Conservation (phyloP, 2,329 filamentous ascomycete species). For the Monilinia polystroma region DNA sequence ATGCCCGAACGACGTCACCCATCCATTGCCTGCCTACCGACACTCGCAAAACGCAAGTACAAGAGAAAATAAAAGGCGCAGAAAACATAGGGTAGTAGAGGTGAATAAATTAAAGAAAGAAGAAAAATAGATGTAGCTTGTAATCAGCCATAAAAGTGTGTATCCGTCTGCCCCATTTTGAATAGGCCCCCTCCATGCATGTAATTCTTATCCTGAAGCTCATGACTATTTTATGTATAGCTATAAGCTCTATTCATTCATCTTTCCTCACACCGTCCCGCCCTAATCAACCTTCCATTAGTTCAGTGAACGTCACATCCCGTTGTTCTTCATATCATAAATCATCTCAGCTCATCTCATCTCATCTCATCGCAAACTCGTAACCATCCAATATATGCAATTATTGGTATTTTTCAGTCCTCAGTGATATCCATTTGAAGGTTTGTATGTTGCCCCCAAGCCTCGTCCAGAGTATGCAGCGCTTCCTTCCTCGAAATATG, state of each 20-base stretch:
- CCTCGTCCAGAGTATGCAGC: constrained; percentile 40
- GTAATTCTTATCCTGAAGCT: constrained; percentile 22
- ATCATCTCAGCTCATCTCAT: constrained; percentile 18
- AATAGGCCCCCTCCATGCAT: constrained; percentile 13
- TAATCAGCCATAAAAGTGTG: constrained; percentile 11
- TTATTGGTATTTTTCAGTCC: constrained; percentile 23
- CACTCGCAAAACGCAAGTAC: constrained; percentile 13
- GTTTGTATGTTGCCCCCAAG: constrained; percentile 36
- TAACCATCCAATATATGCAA: constrained; percentile 21
- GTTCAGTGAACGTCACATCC: constrained; percentile 10
- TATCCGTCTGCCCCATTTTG: constrained; percentile 2
- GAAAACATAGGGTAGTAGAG: constrained; percentile 14
- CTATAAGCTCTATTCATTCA: constrained; percentile 14
- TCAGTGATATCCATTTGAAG: constrained; percentile 38
- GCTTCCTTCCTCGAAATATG: constrained; percentile 64
- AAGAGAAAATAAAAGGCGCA: constrained; percentile 9
- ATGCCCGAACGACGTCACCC: constrained; percentile 3
- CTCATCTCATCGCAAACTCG: constrained; percentile 3
- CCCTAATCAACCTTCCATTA: neutral
- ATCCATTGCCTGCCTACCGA: constrained; percentile 1
- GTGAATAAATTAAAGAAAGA: constrained; percentile 9
- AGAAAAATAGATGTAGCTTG: constrained; percentile 6
- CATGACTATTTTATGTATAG: constrained; percentile 17
- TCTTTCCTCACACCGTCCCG: constrained; percentile 2
- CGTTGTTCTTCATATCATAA: constrained; percentile 21